Conservation (phyloP, 2,329 filamentous ascomycete genomes). For the Orbilia blumenaviensis region DNA sequence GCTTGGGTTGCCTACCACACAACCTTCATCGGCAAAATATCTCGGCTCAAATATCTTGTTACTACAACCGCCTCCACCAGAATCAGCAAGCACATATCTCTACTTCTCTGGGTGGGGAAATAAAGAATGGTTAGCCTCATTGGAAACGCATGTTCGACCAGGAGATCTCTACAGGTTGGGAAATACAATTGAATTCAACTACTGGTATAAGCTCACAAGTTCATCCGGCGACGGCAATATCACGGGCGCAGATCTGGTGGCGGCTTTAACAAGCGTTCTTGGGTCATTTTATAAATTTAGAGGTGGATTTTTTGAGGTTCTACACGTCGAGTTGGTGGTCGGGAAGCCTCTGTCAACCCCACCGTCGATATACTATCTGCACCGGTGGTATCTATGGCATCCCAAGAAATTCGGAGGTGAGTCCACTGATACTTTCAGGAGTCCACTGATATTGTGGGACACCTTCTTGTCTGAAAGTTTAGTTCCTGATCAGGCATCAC, state of each 20-base stretch:
- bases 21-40: not conserved
- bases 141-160: not conserved
- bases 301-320: not conserved
- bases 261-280: not conserved
- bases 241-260: not conserved
- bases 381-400: conserved; percentile 11
- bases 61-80: not conserved
- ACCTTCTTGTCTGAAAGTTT: no score
- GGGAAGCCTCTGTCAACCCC: not conserved
- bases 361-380: not conserved
- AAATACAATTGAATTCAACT: not conserved
- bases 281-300: not conserved
- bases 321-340: not conserved
- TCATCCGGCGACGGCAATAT: not conserved
- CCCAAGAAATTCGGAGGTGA: not conserved
- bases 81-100: not conserved
- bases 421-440: not conserved
- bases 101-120: not conserved
- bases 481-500: no score
- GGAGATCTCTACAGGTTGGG: not conserved
- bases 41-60: not conserved
- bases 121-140: not conserved
- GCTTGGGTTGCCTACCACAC: not conserved
- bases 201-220: not conserved
- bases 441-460: no score